Evolutionary conservation across 208 protist species (phyloP), one percentile per base, ranked within the genome.

Genomic region (Crithidia acanthocephali): DNA sequence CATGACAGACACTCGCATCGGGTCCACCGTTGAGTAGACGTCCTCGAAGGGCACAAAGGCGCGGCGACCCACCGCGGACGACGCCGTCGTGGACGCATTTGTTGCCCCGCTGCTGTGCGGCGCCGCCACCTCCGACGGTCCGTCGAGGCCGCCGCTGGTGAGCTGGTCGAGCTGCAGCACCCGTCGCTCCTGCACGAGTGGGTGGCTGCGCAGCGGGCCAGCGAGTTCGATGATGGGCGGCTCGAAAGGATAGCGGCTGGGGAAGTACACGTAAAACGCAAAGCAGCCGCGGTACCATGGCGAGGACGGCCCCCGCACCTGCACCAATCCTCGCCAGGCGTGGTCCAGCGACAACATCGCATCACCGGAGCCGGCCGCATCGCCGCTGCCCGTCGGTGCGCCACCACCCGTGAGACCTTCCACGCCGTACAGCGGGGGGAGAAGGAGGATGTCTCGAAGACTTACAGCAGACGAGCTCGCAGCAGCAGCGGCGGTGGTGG

Each of bases 281-380:
- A 94, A 91, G 70, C 79, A 80, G 44, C 83, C 88, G 58, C 80
- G 58, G 68, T 83, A 83, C 88, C 88, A 94, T 63, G 88, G 88
- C 2, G 86, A 91, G 8, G 84, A 44, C 18, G 53, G 55, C 2
- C 47, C 44, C 22, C 72, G 67, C 32, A 94, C 77, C 35, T 66
- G 71, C 15, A 94, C 78, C 9, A 94, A 62, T 13, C 85, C 84
- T 2, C n/a, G 50, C 88, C 85, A 90, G 16, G 66, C 63, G 5
- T 51, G 61, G 40, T 68, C 72, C 0, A 40, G 45, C 7, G 23
- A 44, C 33, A 78, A 66, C 77, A 76, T 61, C 22, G 52, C 80
- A 68, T 76, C 70, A 27, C 20, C 11, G 1, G 48, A 3, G 25
- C 20, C 16, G 23, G 57, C 25, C 40, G 7, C 40, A 16, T 64